Conservation (phyloP, 2,329 filamentous ascomycete species). For the Cercospora nicotianae region DNA sequence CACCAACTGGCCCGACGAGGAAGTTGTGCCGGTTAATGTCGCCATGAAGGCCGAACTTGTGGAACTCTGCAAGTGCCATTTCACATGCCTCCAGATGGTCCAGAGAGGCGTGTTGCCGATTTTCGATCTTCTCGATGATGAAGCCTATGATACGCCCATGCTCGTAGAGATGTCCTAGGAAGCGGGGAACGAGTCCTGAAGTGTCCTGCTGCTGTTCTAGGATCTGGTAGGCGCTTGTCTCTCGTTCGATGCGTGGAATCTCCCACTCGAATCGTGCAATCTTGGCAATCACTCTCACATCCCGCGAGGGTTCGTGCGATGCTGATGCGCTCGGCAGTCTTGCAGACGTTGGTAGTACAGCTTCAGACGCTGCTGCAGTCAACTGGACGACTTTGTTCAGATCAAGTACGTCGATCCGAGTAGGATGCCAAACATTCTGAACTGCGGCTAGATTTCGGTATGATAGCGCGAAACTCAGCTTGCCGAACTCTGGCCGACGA, state of each 20-base stretch:
- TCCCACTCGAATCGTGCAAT: slow-evolving; percentile 17
- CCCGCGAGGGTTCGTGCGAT: neutral
- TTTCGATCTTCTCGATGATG: neutral
- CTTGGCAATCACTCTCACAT: slow-evolving; percentile 1
- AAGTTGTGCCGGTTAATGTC: neutral
- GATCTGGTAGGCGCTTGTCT: slow-evolving; percentile 11
- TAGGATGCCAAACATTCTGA: neutral
- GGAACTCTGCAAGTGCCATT: neutral
- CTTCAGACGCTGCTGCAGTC: neutral
- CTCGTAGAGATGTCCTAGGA: neutral
- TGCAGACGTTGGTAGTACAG: neutral
- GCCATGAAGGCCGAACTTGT: neutral
- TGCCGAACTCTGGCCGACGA: neutral
- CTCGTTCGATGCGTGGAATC: slow-evolving; percentile 11
- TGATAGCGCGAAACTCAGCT: neutral
- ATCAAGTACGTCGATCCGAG: neutral
- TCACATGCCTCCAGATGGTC: neutral
- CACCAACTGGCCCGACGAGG: neutral
- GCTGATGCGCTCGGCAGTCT: neutral
- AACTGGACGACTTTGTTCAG: neutral
- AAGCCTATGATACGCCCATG: neutral
- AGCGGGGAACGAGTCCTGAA: neutral
- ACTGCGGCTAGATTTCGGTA: neutral
- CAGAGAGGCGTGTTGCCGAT: neutral
- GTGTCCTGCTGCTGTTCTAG: neutral